Evolutionary conservation across 352 stramenopile species (phyloP).

Genomic region (Phytophthora capsici): DNA sequence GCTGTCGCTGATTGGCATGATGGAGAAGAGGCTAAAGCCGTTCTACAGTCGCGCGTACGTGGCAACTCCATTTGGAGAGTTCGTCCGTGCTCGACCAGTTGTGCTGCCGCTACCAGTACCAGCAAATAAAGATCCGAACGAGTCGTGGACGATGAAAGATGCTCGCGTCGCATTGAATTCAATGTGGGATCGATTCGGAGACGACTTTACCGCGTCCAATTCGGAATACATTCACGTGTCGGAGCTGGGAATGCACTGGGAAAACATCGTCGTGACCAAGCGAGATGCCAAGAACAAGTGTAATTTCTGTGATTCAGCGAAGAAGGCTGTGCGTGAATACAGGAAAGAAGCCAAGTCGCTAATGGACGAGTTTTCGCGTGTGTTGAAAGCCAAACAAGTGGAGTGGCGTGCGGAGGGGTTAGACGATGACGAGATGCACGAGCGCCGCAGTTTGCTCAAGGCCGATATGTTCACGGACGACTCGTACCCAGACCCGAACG

Average conservation of each 20-base stretch:
- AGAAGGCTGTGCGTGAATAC: constrained; percentile 47
- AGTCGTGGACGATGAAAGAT: constrained; percentile 37
- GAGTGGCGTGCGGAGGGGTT: constrained; percentile 46
- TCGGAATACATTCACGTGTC: constrained; percentile 52
- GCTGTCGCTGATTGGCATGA: constrained; percentile 36
- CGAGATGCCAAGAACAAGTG: constrained; percentile 32
- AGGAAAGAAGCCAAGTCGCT: constrained; percentile 42
- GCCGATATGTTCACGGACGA: constrained; percentile 55
- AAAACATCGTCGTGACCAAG: constrained; percentile 38
- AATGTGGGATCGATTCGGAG: constrained; percentile 37
- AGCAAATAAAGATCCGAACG: constrained; percentile 6
- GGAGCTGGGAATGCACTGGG: constrained; percentile 61
- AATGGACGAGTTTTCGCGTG: constrained; percentile 50
- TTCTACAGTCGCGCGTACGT: constrained; percentile 37
- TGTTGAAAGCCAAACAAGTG: constrained; percentile 39
- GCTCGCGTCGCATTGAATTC: constrained; percentile 32
- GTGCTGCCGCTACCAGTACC: constrained; percentile 28
- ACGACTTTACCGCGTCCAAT: constrained; percentile 39
- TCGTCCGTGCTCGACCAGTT: constrained; percentile 37
- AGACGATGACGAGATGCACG: constrained; percentile 61
- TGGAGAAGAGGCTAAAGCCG: constrained; percentile 30
- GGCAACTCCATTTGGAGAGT: constrained; percentile 41
- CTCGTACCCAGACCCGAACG: constrained; percentile 55
- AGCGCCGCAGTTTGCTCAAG: constrained; percentile 55
- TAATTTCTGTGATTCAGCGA: constrained; percentile 44